Base-by-base conservation (phyloP, 768 basidiomycete genomes). In the Naganishia vaughanmartiniae region DNA sequence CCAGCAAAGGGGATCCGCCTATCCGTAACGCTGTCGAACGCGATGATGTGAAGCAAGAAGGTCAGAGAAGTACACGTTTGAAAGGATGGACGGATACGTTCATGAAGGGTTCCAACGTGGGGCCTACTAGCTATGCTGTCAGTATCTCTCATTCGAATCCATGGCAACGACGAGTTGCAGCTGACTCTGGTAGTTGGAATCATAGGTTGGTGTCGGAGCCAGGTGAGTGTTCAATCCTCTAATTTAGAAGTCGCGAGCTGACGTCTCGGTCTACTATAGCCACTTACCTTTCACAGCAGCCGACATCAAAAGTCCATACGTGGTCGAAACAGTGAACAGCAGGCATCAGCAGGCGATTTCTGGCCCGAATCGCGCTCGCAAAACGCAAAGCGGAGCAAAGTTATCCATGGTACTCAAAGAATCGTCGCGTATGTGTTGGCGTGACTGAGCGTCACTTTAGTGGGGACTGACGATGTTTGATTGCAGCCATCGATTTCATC, bases 321-420 rank as follows among this genome's bases (percentile, higher is more conserved):
- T n/a, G 24, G 21, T 14, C 1, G 24, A 51, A 26, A 21, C 45
- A 21, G 19, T 26, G 48, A 12, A 51, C 24, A 21, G 48, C 3
- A 51, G 4, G n/a, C 14, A 15, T 51, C 48, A 12, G 21, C 19
- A 26, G n/a, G 6, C 48, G 7, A n/a, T 14, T 9, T 6, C 17
- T n/a, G n/a, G n/a, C 48, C 7, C 24, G 14, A 4, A 7, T 24
- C n/a, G 48, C 12, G 24, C 4, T 15, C 39, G 42, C 19, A 63
- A 45, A 45, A 63, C 60, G 42, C 60, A 63, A 45, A 63, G 60
- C 19, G 60, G 60, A 36, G 60, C 60, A 10, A 63, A n/a, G 4
- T 30, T 63, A n/a, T 39, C 60, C 42, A 1, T 63, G 24, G 39
- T 63, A 4, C n/a, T 63, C n/a, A 63, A 63, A 45, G 60, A 63